phyloP scores from a whole-genome alignment of 352 stramenopile genomes.

The Phytophthora sp. region DNA sequence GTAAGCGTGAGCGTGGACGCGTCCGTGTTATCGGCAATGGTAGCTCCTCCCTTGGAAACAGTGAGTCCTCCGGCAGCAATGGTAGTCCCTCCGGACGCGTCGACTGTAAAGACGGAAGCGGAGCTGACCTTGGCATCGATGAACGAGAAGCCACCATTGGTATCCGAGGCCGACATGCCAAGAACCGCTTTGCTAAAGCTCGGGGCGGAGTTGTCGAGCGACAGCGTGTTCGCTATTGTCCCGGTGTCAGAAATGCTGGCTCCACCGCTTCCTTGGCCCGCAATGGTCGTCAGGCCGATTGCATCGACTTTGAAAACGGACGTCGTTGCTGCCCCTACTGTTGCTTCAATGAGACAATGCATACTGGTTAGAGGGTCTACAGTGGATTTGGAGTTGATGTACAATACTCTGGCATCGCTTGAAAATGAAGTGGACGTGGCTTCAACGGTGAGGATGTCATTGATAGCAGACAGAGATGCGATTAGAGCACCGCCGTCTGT shows the following conservation, averaged over 20 bases:
- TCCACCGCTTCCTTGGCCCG: constrained; percentile 1
- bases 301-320: background rate
- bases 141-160: background rate
- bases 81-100: constrained; percentile 39
- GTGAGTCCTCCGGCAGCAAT: constrained; percentile 34
- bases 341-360: constrained; percentile 12
- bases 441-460: constrained; percentile 31
- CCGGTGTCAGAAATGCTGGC: constrained; percentile 11
- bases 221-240: constrained; percentile 1
- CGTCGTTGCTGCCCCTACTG: background rate
- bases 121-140: constrained; percentile 14
- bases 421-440: constrained; percentile 28
- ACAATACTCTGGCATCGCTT: constrained; percentile 16
- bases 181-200: constrained; percentile 11
- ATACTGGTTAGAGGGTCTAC: constrained; percentile 10
- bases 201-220: constrained; percentile 4
- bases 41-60: constrained; percentile 34
- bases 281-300: constrained; percentile 2
- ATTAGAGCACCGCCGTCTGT: too few species aligned
- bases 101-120: constrained; percentile 32
- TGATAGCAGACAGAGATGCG: background rate
- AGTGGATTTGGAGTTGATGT: constrained; percentile 26
- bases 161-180: constrained; percentile 16
- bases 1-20: background rate
- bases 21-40: background rate